Base-by-base conservation (phyloP, 1,284 basidiomycete genomes). In the Sanghuangporus sanghuang region DNA sequence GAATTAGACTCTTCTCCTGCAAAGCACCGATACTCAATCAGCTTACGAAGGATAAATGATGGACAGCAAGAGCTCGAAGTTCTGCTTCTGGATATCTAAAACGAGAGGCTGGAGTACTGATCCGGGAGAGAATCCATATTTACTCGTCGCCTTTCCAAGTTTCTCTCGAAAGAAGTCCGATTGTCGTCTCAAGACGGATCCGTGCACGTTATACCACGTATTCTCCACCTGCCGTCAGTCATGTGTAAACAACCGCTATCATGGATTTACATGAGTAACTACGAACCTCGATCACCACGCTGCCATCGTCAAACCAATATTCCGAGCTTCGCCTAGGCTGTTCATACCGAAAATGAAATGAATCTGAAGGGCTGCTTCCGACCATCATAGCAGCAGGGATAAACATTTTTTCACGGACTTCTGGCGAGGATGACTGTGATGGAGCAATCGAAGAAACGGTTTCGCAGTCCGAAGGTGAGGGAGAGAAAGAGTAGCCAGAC, bases 231-330 rank as follows among this genome's bases (percentile, higher is more conserved):
- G 21, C 8, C 3, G 49, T n/a, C 21, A 18, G 7, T 6, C 7
- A n/a, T 52, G 3, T 52, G 50, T 9, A 32, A 46, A n/a, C 23
- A 32, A 46, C 14, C 27, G 27, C 5, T 32, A 9, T 2, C 32
- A 35, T 14, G 36, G 54, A 44, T 36, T 14, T 3, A 32, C 27
- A 32, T 32, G 5, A 32, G 27, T 32, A 32, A 35, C 11, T 38
- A 9, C n/a, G 36, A 5, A 60, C 58, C 49, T 52, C 21, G 21
- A 61, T 55, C 6, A 55, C 23, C 7, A 21, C 39, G 40, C 42
- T 61, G 7, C 60, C 60, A 36, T 61, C 60, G 7, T 46, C 53
- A 35, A 61, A 55, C 60, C 60, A 61, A 38, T 54, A 61, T 8
- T 57, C 23, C 5, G 38, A 3, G 35, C 56, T 57, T n/a, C 44